Base-by-base conservation (phyloP, 2,329 filamentous ascomycete genomes). In the Hymenoscyphus scutula region DNA sequence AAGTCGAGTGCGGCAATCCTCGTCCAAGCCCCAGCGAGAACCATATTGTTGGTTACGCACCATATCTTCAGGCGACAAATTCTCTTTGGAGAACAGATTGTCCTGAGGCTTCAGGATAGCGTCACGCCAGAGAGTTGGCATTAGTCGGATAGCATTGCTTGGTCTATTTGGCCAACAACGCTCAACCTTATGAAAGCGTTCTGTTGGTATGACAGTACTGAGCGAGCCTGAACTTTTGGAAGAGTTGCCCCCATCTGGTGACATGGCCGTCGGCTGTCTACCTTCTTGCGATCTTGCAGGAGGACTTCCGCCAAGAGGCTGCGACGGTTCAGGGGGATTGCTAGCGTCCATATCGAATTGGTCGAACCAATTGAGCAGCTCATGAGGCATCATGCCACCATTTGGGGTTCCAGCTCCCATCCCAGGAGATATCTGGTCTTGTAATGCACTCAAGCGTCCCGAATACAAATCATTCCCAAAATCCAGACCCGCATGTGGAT, bases 51-150 rank as follows among this genome's bases (percentile, higher is more conserved):
- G 59, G 25, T 64, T 68, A 5, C 69, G 60, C 27, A 64, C 64
- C 45, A 72, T 67, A 25, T 63, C 65, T 19, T 69, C 62, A n/a
- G 64, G 61, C 10, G 65, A 59, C 4, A 67, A 56, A 6, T 71
- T 70, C 15, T 67, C 64, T 4, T 71, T 62, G 0, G 75, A 74
- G 62, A 79, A 78, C 8, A 79, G 65, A 64, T 79, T 79, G 51
- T 79, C 76, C 48, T 75, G 66, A 1, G 71, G 67, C 37, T 71
- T 75, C 59, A 68, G 64, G 19, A 74, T 74, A 37, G 77, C 71
- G 63, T 78, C 76, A 27, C 72, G 70, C 77, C 77, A 79, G 3
- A 79, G 64, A 10, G 66, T 74, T 51, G 77, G 76, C 70, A 79
- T 78, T 23, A 78, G 70, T 1, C 77, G 75, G 2, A 76, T 71